Evolutionary conservation across 2,329 filamentous ascomycete genomes (phyloP).

Genomic region (Penicillium janthinellum): DNA sequence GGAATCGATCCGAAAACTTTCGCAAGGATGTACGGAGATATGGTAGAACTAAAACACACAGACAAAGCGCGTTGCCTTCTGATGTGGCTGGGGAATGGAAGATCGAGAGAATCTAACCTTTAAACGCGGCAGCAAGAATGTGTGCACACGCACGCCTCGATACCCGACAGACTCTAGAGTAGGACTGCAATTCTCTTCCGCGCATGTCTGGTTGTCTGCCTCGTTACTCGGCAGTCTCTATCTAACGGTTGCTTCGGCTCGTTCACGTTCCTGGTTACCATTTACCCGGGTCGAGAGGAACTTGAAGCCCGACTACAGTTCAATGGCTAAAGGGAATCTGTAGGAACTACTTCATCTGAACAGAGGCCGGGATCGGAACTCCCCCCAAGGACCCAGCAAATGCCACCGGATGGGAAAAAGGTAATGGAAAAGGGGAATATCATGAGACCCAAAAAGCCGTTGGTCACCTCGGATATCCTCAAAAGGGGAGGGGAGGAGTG

Average conservation of each 20-base stretch:
- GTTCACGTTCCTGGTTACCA: neutral
- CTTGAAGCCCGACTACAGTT: neutral
- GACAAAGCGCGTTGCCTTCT: neutral
- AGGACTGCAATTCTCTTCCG: neutral
- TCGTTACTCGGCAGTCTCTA: neutral
- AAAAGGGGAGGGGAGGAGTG: constrained; percentile 3
- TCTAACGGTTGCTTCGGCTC: neutral
- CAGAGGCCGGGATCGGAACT: constrained; percentile 13
- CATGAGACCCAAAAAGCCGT: constrained; percentile 29
- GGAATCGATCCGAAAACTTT: neutral
- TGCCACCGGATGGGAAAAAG: neutral
- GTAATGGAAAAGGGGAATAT: constrained; percentile 20
- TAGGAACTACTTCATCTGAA: neutral
- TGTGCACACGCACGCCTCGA: neutral
- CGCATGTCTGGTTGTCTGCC: neutral
- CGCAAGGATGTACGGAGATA: neutral
- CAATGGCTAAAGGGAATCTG: neutral
- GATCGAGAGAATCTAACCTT: constrained; percentile 24
- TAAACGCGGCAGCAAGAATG: constrained; percentile 17
- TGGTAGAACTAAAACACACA: neutral
- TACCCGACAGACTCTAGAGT: neutral
- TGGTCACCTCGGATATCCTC: constrained; percentile 20
- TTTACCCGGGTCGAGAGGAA: neutral
- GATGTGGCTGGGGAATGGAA: constrained; percentile 26
- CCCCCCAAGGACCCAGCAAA: neutral